phyloP scores from a whole-genome alignment of 768 basidiomycete genomes.

The Phanerochaete sordida region DNA sequence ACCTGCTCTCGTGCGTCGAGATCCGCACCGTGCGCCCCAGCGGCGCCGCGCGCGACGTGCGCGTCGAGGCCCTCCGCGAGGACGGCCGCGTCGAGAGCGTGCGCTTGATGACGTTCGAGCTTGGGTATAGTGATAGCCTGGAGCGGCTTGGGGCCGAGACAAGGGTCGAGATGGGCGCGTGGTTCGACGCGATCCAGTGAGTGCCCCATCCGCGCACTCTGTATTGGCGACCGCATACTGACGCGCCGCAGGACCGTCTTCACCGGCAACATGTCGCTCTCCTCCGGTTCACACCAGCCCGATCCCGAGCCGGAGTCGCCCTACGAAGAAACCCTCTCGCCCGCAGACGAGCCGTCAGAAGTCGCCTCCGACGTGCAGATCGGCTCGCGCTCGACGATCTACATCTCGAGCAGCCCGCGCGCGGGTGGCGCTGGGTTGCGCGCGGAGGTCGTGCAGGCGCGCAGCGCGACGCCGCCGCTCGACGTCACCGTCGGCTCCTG shows the following conservation, averaged over 20 bases:
- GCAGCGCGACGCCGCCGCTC: conserved; percentile 1
- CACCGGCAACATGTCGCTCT: conserved; percentile 8
- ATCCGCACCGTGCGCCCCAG: conserved; percentile 3
- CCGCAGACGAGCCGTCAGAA: neutral
- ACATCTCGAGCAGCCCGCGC: conserved; percentile 1
- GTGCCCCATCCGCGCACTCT: neutral
- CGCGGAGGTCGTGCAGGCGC: neutral
- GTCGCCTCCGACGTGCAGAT: neutral
- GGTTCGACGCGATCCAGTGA: conserved; percentile 11
- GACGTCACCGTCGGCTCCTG: neutral
- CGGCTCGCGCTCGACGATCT: neutral
- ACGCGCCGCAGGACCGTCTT: conserved; percentile 5
- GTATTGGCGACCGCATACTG: neutral
- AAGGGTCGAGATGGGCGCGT: conserved; percentile 6
- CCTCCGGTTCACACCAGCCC: neutral
- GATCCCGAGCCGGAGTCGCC: neutral
- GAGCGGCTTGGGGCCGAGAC: conserved; percentile 7
- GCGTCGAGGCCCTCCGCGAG: neutral
- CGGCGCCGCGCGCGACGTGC: neutral
- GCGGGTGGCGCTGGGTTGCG: neutral
- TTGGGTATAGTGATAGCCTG: conserved; percentile 9
- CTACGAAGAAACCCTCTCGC: neutral
- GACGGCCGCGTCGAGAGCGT: neutral
- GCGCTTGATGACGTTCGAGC: conserved; percentile 3
- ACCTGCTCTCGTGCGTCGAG: conserved; percentile 11